phyloP scores from a whole-genome alignment of 495 filamentous ascomycete species.

The Aspergillus carlsbadensis region DNA sequence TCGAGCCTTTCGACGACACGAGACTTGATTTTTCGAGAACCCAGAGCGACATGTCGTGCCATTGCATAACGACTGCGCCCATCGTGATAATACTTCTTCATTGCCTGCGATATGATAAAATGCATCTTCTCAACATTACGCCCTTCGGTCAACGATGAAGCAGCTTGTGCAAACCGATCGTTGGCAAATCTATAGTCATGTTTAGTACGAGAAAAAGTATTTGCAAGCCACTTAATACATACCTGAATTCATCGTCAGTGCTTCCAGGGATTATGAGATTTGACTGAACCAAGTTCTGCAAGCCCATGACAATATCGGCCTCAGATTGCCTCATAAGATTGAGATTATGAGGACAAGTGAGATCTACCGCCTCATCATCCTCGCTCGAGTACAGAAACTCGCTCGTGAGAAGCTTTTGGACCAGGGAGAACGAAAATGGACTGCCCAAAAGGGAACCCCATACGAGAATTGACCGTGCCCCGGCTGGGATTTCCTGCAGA shows the following conservation, averaged over 20 bases:
- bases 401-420: conserved; percentile 72
- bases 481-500: conserved; percentile 70
- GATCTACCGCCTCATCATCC: conserved; percentile 33
- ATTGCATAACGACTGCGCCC: conserved; percentile 65
- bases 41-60: conserved; percentile 73
- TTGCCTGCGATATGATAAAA: conserved; percentile 75
- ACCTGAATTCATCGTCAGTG: conserved; percentile 71
- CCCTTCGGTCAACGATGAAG: conserved; percentile 66
- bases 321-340: conserved; percentile 35
- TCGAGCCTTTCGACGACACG: conserved; percentile 56
- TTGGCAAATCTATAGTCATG: conserved; percentile 64
- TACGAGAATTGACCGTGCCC: conserved; percentile 72
- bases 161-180: conserved; percentile 78
- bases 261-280: conserved; percentile 74
- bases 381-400: conserved; percentile 58
- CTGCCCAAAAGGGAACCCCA: conserved; percentile 82
- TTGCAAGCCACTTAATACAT: too few relatives aligned
- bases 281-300: conserved; percentile 75
- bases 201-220: background rate
- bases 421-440: conserved; percentile 73
- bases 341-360: conserved; percentile 33
- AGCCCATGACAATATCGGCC: conserved; percentile 64
- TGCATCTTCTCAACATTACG: conserved; percentile 75
- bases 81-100: conserved; percentile 65
- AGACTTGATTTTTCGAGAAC: conserved; percentile 67